Conservation (phyloP, 331 rosid genomes). For the Acacia pycnantha region DNA sequence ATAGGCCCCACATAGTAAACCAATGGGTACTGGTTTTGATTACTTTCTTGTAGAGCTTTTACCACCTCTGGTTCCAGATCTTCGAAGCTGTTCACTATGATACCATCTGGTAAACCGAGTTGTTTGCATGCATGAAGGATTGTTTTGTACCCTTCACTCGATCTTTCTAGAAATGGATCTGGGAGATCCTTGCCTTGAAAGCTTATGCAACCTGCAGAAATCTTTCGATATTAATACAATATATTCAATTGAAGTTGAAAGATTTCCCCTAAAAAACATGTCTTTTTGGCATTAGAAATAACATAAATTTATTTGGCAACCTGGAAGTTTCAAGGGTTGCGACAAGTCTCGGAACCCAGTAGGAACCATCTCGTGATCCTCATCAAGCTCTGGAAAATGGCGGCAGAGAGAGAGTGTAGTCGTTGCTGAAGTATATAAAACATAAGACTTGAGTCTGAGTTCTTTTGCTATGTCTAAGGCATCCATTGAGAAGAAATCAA, state of each 20-base stretch:
- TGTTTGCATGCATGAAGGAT: not conserved
- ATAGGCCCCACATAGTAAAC: not conserved
- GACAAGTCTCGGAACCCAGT: not conserved
- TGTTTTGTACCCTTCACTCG: not conserved
- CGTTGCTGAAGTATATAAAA: not conserved
- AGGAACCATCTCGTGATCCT: not conserved
- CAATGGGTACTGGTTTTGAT: not conserved
- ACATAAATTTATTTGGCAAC: not conserved
- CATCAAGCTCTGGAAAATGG: conserved; percentile 32
- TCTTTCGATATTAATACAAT: too few relatives aligned
- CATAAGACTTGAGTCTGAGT: not conserved
- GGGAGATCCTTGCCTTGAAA: conserved; percentile 37
- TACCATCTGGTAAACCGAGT: not conserved
- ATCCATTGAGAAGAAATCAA: not conserved
- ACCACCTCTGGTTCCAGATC: conserved; percentile 29
- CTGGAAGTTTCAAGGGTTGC: not conserved
- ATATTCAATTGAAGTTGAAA: not conserved
- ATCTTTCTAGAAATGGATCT: conserved; percentile 18
- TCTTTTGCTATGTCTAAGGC: conserved; percentile 31
- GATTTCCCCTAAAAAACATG: not conserved
- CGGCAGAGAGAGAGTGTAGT: not conserved
- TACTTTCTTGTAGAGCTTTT: conserved; percentile 11
- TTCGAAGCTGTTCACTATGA: conserved; percentile 31
- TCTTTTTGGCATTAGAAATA: not conserved
- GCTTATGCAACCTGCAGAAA: not conserved